phyloP scores from a whole-genome alignment of 2,329 filamentous ascomycete species.

The Ophiostoma ulmi region DNA sequence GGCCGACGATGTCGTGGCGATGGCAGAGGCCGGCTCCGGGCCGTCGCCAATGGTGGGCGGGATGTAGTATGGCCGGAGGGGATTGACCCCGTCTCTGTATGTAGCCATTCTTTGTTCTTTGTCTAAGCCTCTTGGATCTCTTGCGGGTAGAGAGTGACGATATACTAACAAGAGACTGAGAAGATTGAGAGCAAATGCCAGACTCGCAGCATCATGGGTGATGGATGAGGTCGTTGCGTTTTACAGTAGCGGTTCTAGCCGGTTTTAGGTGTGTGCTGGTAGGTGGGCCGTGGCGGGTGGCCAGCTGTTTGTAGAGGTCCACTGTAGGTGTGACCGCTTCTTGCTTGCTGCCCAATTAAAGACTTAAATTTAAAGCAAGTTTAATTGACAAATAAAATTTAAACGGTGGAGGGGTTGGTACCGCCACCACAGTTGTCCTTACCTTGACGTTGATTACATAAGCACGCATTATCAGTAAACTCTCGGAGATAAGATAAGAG shows the following conservation, averaged over 20 bases:
- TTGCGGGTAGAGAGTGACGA: neutral
- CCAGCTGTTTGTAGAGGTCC: neutral
- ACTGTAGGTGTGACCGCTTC: constrained; percentile 13
- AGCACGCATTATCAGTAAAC: neutral
- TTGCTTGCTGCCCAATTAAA: constrained; percentile 1
- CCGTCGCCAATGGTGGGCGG: constrained; percentile 52
- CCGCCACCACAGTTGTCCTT: neutral
- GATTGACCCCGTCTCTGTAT: constrained; percentile 51
- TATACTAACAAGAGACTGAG: too few relatives aligned
- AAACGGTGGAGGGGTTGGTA: constrained; percentile 13
- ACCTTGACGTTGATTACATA: neutral
- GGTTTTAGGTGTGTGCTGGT: neutral
- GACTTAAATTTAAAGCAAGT: constrained; percentile 6
- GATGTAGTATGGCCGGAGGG: constrained; percentile 66
- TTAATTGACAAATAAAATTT: constrained; percentile 10
- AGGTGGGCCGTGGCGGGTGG: neutral
- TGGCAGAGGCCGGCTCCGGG: constrained; percentile 33
- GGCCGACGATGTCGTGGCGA: constrained; percentile 34
- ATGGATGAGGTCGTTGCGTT: constrained; percentile 10
- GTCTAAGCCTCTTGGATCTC: neutral
- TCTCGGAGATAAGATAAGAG: constrained; percentile 20
- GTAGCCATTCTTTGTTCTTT: constrained; percentile 38
- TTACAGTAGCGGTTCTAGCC: constrained; percentile 10
- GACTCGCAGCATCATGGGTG: neutral
- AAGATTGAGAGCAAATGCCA: neutral